Conservation (phyloP, 2,329 filamentous ascomycete species). For the Xylariaceae sp. region DNA sequence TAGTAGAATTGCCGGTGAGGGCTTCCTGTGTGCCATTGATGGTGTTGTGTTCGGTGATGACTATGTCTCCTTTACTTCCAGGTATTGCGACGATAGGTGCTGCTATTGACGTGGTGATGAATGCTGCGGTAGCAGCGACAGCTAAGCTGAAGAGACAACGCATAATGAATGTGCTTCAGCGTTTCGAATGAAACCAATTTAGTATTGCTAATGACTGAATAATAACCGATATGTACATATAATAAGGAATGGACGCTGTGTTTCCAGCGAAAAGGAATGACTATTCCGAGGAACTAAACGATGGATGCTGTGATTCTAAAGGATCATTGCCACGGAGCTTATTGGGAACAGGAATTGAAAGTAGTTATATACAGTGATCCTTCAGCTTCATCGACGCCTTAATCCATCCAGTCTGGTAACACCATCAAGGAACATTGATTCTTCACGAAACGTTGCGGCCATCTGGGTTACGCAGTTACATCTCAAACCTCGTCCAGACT, state of each 20-base stretch:
- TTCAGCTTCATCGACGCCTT: slow-evolving; percentile 6
- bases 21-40: slow-evolving; percentile 41
- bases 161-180: slow-evolving; percentile 27
- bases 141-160: slow-evolving; percentile 32
- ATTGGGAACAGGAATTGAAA: slow-evolving; percentile 14
- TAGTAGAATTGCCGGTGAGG: neutral
- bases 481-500: slow-evolving; percentile 9
- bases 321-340: slow-evolving; percentile 9
- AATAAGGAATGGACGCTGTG: slow-evolving; percentile 32
- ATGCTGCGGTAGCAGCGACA: slow-evolving; percentile 27
- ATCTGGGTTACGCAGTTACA: slow-evolving; percentile 25
- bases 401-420: neutral
- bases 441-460: slow-evolving; percentile 28
- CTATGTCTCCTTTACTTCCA: slow-evolving; percentile 36
- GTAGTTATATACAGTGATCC: slow-evolving; percentile 21
- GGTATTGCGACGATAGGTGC: slow-evolving; percentile 37
- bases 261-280: slow-evolving; percentile 29
- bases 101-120: slow-evolving; percentile 37
- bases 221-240: slow-evolving; percentile 24
- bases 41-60: slow-evolving; percentile 43
- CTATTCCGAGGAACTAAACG: slow-evolving; percentile 32
- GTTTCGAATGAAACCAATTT: slow-evolving; percentile 10
- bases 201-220: slow-evolving; percentile 16
- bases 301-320: slow-evolving; percentile 16
- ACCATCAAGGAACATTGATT: neutral